Evolutionary conservation across 148 eudicot genomes (phyloP).

Genomic region (Rhododendron mucronatum): DNA sequence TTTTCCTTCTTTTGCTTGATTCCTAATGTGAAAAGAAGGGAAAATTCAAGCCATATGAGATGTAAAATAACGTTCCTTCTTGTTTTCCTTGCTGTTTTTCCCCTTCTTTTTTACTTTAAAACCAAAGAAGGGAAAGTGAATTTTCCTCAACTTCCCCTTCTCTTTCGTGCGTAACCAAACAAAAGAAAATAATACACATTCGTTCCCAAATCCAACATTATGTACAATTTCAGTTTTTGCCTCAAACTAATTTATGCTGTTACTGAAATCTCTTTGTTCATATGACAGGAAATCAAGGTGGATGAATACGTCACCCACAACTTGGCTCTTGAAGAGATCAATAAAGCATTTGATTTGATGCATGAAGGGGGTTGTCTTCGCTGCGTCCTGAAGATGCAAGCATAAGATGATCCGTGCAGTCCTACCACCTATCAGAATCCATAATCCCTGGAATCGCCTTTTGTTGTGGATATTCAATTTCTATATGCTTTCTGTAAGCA

Average conservation of each 20-base stretch:
- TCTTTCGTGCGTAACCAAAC: not conserved
- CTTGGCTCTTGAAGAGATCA: slow-evolving; percentile 67
- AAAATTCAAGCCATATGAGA: not conserved
- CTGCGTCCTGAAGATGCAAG: slow-evolving; percentile 50
- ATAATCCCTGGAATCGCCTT: not conserved
- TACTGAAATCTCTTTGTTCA: not conserved
- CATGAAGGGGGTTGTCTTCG: slow-evolving; percentile 92
- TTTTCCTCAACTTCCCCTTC: not conserved
- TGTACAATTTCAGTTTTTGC: not conserved
- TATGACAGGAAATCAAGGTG: slow-evolving; percentile 88
- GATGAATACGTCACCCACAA: slow-evolving; percentile 94
- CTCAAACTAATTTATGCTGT: not conserved
- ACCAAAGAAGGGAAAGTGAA: not conserved
- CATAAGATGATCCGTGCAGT: not conserved
- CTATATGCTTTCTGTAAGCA: not conserved
- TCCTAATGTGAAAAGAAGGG: not conserved
- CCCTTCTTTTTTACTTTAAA: not conserved
- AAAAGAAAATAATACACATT: not conserved
- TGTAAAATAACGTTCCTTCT: not conserved
- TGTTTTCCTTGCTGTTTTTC: not conserved
- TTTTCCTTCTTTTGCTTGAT: not conserved
- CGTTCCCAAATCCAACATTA: not conserved
- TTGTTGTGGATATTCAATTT: not conserved
- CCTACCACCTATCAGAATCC: not conserved
- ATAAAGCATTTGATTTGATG: slow-evolving; percentile 89